These are phyloP conservation scores for Agrocybe praecox DNA, from an alignment of 768 basidiomycete species.

Conservation along the genomic window DNA sequence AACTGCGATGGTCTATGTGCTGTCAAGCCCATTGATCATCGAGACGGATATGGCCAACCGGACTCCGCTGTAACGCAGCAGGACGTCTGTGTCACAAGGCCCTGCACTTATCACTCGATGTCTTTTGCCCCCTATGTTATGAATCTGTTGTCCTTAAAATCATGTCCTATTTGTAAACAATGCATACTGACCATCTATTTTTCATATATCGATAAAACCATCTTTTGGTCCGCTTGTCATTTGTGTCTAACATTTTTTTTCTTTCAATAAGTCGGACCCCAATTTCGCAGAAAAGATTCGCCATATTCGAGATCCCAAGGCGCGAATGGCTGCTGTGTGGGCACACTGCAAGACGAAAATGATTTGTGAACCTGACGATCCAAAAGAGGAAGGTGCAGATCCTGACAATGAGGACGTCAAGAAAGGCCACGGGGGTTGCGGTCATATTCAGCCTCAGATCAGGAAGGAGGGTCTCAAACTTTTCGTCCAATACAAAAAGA, in stretches of 20 bases:
- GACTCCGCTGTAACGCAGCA: slow-evolving; percentile 74
- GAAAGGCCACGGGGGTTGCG: slow-evolving; percentile 97
- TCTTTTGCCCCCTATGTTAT: slow-evolving; percentile 64
- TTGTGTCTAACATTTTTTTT: slow-evolving; percentile 16
- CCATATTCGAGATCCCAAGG: slow-evolving; percentile 84
- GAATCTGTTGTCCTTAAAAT: slow-evolving; percentile 27
- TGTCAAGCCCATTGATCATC: slow-evolving; percentile 33
- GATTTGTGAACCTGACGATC: slow-evolving; percentile 86
- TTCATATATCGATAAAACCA: slow-evolving; percentile 47
- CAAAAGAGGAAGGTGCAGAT: slow-evolving; percentile 82
- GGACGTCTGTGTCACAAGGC: slow-evolving; percentile 50
- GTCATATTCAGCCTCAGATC: slow-evolving; percentile 85
- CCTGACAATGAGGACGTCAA: slow-evolving; percentile 72
- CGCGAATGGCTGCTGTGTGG: slow-evolving; percentile 88
- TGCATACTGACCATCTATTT: slow-evolving; percentile 68
- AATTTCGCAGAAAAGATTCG: slow-evolving; percentile 86
- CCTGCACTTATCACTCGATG: slow-evolving; percentile 66
- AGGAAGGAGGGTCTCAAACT: slow-evolving; percentile 95
- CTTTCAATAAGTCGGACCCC: slow-evolving; percentile 74
- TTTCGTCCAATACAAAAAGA: slow-evolving; percentile 91
- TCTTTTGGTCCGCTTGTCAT: slow-evolving; percentile 8
- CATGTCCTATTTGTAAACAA: slow-evolving; percentile 34
- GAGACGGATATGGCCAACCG: slow-evolving; percentile 52
- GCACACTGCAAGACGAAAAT: slow-evolving; percentile 85
- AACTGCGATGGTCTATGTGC: slow-evolving; percentile 32